Conservation (phyloP, 1,284 basidiomycete species). For the Irpex lacteus region DNA sequence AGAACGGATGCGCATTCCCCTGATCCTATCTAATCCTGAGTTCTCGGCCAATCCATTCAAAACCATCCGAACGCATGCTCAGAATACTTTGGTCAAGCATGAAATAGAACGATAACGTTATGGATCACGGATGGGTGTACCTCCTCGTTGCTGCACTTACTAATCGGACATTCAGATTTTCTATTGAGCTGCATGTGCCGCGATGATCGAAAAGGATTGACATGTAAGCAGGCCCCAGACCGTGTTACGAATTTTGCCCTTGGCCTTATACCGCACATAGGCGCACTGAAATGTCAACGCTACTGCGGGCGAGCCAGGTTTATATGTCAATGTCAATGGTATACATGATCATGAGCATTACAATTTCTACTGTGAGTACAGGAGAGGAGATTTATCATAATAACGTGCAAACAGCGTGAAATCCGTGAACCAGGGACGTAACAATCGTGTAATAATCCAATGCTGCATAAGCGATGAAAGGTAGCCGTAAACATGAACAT, state of each 20-base stretch:
- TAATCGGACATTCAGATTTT: neutral
- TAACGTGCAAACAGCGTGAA: slow-evolving; percentile 5
- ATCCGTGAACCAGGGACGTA: neutral
- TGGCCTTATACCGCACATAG: too few relatives aligned
- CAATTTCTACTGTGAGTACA: slow-evolving; percentile 16
- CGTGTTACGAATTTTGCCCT: too few relatives aligned
- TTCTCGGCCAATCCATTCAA: slow-evolving; percentile 73
- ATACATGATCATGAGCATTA: slow-evolving; percentile 1
- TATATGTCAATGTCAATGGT: slow-evolving; percentile 2
- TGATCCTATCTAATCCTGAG: slow-evolving; percentile 65
- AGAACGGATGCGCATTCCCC: slow-evolving; percentile 68
- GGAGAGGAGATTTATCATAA: slow-evolving; percentile 1
- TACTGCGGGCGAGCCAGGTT: too few relatives aligned
- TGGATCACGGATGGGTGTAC: neutral
- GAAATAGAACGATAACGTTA: slow-evolving; percentile 3
- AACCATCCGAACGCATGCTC: slow-evolving; percentile 75
- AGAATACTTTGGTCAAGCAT: slow-evolving; percentile 71
- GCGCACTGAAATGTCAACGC: too few relatives aligned
- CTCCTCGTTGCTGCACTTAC: slow-evolving; percentile 2
- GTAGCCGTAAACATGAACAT: neutral
- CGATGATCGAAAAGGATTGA: too few relatives aligned
- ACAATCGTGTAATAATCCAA: slow-evolving; percentile 9
- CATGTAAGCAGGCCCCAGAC: too few relatives aligned
- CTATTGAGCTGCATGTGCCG: too few relatives aligned
- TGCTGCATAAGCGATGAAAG: neutral